Base-by-base conservation (phyloP, 2,329 filamentous ascomycete species). In the Pseudocercospora fuligena region DNA sequence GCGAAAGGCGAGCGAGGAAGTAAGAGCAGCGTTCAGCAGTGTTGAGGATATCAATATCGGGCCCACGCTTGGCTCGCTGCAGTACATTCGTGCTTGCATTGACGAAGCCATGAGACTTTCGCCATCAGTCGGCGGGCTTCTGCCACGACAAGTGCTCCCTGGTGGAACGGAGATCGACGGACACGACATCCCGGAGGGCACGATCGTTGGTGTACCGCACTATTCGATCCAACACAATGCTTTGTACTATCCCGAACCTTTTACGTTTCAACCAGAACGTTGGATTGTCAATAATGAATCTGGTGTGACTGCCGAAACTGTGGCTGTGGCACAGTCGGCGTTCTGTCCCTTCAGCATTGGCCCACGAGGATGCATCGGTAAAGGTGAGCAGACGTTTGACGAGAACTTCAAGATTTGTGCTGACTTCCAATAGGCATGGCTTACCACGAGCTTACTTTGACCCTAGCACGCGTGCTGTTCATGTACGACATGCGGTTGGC, bases 41-140 rank as follows among this genome's bases (percentile, higher is more conserved):
- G 82, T 63, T 80, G 83, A 60, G 80, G 81, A 72, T 80, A 86
- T 71, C 79, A 81, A 1, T 77, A 83, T 67, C 82, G 77, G 76
- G 5, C 60, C 73, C 1, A 66, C 70, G 4, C 71, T 84, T 2
- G 70, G 74, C n/a, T 66, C 56, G 11, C 79, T 78, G 61, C 60
- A 59, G 0, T 85, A 84, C 67, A 75, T 86, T 0, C 76, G 78
- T 1, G 84, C 82, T 8, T 80, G 79, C 59, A 78, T 86, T 51
- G 80, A 85, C 46, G 84, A 86, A 69, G 75, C 79, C 0, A 75
- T 86, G 66, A 79, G 84, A 11, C 73, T 85, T 46, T 80, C 80
- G 3, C 82, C 84, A 2, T 79, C 82, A 0, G 80, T 82, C 0
- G 75, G 78, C 57, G 70, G 73, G 58, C 64, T 77, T 54, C 60